These are phyloP conservation scores for Ziziphus jujuba DNA, from an alignment of 306 rosid genomes.

Conservation along the genomic window DNA sequence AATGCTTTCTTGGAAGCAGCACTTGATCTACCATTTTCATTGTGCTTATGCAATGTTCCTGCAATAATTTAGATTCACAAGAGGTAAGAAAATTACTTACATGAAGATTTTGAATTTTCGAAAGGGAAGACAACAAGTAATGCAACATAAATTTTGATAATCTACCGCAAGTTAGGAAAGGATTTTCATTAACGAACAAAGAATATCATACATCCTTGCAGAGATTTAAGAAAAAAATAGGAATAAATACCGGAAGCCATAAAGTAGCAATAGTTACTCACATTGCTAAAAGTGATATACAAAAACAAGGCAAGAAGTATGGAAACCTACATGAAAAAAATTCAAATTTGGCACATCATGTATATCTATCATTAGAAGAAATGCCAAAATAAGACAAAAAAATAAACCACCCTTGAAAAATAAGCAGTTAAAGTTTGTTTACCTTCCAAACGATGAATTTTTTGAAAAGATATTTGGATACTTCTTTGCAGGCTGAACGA, in stretches of 20 bases:
- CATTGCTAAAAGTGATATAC: conserved; percentile 35
- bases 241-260: conserved; percentile 51
- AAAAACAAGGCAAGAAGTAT: conserved; percentile 51
- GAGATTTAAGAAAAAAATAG: too few species aligned
- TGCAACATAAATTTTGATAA: too few species aligned
- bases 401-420: not conserved
- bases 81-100: not conserved
- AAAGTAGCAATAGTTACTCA: conserved; percentile 25
- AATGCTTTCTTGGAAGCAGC: conserved; percentile 34
- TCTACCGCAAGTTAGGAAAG: too few species aligned
- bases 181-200: too few species aligned
- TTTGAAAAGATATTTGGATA: conserved; percentile 63
- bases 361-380: not conserved
- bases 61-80: conserved; percentile 12
- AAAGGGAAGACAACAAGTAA: too few species aligned
- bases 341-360: not conserved
- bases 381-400: not conserved
- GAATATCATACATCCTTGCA: not conserved
- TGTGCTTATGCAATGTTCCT: conserved; percentile 86
- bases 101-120: too few species aligned
- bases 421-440: conserved; percentile 21
- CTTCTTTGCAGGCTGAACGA: conserved; percentile 75
- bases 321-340: conserved; percentile 50
- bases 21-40: conserved; percentile 18
- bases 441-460: conserved; percentile 75